Conservation (phyloP, 1,284 basidiomycete genomes). For the Cutaneotrichosporon cutaneum region DNA sequence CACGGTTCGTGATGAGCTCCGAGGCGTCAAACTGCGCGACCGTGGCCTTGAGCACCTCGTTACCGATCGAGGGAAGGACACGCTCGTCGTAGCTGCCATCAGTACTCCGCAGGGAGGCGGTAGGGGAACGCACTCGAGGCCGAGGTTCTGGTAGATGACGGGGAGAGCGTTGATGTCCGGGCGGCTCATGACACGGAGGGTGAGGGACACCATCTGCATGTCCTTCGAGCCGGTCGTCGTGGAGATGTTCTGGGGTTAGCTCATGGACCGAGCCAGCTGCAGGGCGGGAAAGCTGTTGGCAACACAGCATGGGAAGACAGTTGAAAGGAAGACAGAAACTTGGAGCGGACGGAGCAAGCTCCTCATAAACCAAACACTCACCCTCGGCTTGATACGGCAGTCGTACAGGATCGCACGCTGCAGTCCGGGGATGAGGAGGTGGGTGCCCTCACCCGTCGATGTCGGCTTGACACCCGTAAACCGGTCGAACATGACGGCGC, state of each 20-base stretch:
- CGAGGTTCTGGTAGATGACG: constrained; percentile 92
- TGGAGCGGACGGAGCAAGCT: too few species aligned
- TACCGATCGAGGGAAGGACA: constrained; percentile 88
- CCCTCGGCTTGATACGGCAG: constrained; percentile 97
- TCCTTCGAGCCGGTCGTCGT: constrained; percentile 16
- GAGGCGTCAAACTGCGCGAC: constrained; percentile 98
- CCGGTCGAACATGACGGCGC: constrained; percentile 97
- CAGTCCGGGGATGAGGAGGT: constrained; percentile 80
- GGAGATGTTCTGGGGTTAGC: constrained; percentile 12
- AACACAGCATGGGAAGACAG: too few species aligned
- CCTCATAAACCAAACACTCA: too few species aligned
- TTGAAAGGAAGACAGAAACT: too few species aligned
- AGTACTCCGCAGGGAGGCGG: too few species aligned
- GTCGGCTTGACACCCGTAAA: constrained; percentile 86
- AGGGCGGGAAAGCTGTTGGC: neutral
- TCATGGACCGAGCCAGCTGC: neutral
- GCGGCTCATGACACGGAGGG: constrained; percentile 89
- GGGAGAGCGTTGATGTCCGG: constrained; percentile 86
- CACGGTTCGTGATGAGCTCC: constrained; percentile 74
- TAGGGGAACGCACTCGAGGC: constrained; percentile 62
- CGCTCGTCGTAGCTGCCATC: constrained; percentile 98
- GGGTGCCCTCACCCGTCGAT: constrained; percentile 92
- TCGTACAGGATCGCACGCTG: constrained; percentile 96
- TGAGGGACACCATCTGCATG: constrained; percentile 71
- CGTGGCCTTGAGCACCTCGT: constrained; percentile 96